Evolutionary conservation across 2,329 filamentous ascomycete genomes (phyloP).

Genomic region (Scleromitrula shiraiana): DNA sequence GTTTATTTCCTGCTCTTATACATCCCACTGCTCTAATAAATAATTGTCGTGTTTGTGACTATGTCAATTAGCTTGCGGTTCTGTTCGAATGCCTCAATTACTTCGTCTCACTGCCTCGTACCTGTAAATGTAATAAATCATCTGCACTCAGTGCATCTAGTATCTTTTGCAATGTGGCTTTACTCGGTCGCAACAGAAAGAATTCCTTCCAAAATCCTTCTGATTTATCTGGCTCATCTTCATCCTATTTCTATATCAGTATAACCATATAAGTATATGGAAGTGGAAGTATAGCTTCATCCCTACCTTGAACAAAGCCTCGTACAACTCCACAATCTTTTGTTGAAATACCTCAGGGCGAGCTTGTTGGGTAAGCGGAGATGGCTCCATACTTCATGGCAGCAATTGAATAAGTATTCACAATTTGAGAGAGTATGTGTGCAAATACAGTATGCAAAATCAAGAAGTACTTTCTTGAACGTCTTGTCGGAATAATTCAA

Average conservation of each 20-base stretch:
- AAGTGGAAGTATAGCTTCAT: conserved; percentile 3
- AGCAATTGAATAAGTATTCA: conserved; percentile 9
- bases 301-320: conserved; percentile 68
- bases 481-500: not conserved
- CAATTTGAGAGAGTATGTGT: not conserved
- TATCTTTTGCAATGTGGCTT: conserved; percentile 55
- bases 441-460: not conserved
- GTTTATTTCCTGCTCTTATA: conserved; percentile 51
- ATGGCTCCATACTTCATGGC: conserved; percentile 63
- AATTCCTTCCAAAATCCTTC: conserved; percentile 97
- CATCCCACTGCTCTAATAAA: conserved; percentile 65
- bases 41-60: conserved; percentile 45
- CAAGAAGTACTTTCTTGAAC: no score
- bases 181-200: conserved; percentile 81
- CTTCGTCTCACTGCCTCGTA: conserved; percentile 24
- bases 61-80: conserved; percentile 12
- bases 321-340: conserved; percentile 88
- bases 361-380: conserved; percentile 86
- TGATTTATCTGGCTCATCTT: conserved; percentile 60
- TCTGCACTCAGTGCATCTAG: conserved; percentile 65
- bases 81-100: not conserved
- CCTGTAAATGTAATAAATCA: conserved; percentile 68
- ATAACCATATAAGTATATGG: not conserved
- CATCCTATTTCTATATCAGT: conserved; percentile 40
- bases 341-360: conserved; percentile 86